Base-by-base conservation (phyloP, 805 yeast genomes). In the Candida pseudoglaebosa region DNA sequence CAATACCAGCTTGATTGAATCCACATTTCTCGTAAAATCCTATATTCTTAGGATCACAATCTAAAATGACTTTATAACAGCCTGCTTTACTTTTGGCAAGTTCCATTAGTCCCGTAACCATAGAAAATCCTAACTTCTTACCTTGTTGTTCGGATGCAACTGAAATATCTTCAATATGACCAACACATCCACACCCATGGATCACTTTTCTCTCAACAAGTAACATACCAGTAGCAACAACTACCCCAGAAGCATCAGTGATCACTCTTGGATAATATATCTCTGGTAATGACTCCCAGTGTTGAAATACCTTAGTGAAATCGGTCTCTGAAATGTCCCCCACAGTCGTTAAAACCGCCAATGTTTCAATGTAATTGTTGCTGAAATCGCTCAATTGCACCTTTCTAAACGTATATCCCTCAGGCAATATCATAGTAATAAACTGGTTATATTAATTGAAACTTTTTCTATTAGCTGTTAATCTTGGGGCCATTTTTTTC, bases 141-240 rank as follows among this genome's bases (percentile, higher is more conserved):
- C 99, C 99, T 54, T 90, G 97, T 56, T 85, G 85, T 14, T 71
- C 63, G 21, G 59, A 56, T 14, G 79, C 71, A 3, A 91, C 95
- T 1, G 97, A 83, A 44, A 91, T 91, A 57, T 91, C 99, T 55
- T 91, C 99, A 46, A 91, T 84, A 63, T 91, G 98, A 2, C 98
- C 98, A 4, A 87, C 95, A 37, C 73, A 61, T 0, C 95, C 95
- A 57, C 93, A 80, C 28, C 67, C 77, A 61, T 91, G 99, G 45
- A 93, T 88, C 45, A 83, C 63, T 59, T 91, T 91, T 36, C 73
- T 73, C 59, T 91, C 99, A 5, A 93, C 67, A 8, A 93, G 52
- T 10, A 91, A 63, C 57, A 84, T 80, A 0, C 98, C 98, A 0
- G 89, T 78, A 3, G 95, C 96, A 0, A 86, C 95, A 8, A 89